phyloP scores from a whole-genome alignment of 306 rosid genomes.

The Neltuma alba region DNA sequence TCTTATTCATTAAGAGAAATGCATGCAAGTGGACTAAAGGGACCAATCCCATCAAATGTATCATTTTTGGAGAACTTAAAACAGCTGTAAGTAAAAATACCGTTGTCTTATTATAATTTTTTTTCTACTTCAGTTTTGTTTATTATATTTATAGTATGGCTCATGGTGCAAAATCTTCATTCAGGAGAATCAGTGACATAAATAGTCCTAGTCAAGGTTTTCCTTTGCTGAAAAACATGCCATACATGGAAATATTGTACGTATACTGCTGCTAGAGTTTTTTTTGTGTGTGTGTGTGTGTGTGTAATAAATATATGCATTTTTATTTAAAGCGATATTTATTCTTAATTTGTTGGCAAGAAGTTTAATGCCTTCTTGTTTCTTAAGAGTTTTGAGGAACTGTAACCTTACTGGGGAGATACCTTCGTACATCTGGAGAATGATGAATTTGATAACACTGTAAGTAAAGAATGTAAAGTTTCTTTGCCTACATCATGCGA shows the following conservation, averaged over 20 bases:
- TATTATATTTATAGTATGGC: slow-evolving; percentile 18
- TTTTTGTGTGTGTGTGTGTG: background rate
- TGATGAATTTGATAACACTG: slow-evolving; percentile 43
- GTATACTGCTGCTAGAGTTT: slow-evolving; percentile 33
- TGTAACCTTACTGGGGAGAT: slow-evolving; percentile 71
- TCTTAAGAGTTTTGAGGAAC: slow-evolving; percentile 71
- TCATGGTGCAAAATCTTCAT: slow-evolving; percentile 28
- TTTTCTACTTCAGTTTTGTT: slow-evolving; percentile 8
- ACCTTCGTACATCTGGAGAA: slow-evolving; percentile 64
- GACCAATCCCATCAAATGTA: slow-evolving; percentile 67
- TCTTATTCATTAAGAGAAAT: slow-evolving; percentile 61
- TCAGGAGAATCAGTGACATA: slow-evolving; percentile 80
- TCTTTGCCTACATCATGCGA: background rate
- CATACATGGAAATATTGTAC: slow-evolving; percentile 52
- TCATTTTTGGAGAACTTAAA: slow-evolving; percentile 54
- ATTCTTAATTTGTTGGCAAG: slow-evolving; percentile 17
- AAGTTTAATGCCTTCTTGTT: slow-evolving; percentile 33
- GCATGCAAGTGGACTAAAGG: slow-evolving; percentile 80
- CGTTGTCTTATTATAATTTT: slow-evolving; percentile 19
- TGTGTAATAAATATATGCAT: too few species aligned
- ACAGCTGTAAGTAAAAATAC: slow-evolving; percentile 60
- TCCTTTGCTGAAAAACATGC: slow-evolving; percentile 49
- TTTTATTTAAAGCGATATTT: background rate
- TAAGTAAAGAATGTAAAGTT: slow-evolving; percentile 47
- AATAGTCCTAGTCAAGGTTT: slow-evolving; percentile 60